Evolutionary conservation across 202 grass and related monocot genomes (phyloP).

Genomic region (Cymbopogon flexuosus): DNA sequence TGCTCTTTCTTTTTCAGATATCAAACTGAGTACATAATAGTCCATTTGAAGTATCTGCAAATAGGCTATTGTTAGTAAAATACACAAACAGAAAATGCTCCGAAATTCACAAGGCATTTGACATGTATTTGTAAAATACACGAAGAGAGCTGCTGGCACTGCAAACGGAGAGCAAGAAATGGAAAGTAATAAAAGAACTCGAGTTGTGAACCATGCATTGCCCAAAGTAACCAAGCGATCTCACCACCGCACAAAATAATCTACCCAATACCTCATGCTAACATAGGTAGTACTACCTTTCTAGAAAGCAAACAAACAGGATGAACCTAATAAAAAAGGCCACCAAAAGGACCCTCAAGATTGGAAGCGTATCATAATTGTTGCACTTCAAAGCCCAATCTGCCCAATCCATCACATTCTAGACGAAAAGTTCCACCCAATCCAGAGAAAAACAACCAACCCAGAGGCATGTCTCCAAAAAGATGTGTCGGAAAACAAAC

Average conservation of each 20-base stretch:
- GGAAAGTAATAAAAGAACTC: background rate
- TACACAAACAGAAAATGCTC: background rate
- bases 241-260: background rate
- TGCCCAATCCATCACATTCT: slow-evolving; percentile 23
- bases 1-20: slow-evolving; percentile 8
- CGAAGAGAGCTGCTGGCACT: background rate
- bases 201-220: background rate
- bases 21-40: background rate
- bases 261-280: background rate
- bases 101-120: background rate
- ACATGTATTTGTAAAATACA: background rate
- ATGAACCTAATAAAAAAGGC: slow-evolving; percentile 21
- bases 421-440: slow-evolving; percentile 12
- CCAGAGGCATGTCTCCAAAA: background rate
- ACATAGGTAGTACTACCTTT: background rate
- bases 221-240: slow-evolving; percentile 30
- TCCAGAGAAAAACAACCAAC: background rate
- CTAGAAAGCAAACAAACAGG: slow-evolving; percentile 30
- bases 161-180: background rate
- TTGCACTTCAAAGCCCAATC: slow-evolving; percentile 18
- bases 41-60: slow-evolving; percentile 24
- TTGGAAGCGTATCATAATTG: background rate
- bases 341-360: background rate
- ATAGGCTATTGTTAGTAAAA: slow-evolving; percentile 4
- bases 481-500: background rate